These are phyloP conservation scores for Fusarium cyanostomum DNA, from an alignment of 2,329 filamentous ascomycete genomes.

Conservation along the genomic window DNA sequence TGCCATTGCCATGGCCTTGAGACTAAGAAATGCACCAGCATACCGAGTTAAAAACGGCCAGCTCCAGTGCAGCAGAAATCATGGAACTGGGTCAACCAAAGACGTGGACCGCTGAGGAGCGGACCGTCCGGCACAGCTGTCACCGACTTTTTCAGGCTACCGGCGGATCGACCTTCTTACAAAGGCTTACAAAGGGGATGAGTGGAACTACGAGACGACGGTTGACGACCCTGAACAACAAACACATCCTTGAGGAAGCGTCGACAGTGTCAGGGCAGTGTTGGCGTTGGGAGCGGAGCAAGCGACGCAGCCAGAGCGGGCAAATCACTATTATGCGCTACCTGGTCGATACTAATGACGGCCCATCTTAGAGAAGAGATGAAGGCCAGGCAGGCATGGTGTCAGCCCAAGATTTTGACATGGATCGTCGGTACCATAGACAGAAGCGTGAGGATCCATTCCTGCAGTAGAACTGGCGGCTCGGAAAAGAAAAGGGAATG, in stretches of 20 bases:
- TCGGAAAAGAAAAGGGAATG: neutral
- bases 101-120: slow-evolving; percentile 16
- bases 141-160: slow-evolving; percentile 12
- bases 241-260: neutral
- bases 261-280: slow-evolving; percentile 6
- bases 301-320: slow-evolving; percentile 27
- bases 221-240: neutral
- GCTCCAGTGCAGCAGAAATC: neutral
- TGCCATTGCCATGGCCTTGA: neutral
- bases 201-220: neutral
- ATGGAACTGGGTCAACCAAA: slow-evolving; percentile 6
- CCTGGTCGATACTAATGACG: neutral
- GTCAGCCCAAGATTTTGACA: neutral
- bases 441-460: neutral
- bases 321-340: slow-evolving; percentile 32
- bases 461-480: neutral
- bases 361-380: neutral
- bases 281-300: slow-evolving; percentile 24
- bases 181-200: neutral
- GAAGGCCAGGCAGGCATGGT: neutral
- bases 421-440: neutral
- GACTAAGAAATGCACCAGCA: neutral
- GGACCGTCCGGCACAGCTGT: slow-evolving; percentile 13
- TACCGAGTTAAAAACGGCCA: neutral
- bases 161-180: slow-evolving; percentile 3